Conservation (phyloP, 768 basidiomycete genomes). For the Termitomyces sp. region DNA sequence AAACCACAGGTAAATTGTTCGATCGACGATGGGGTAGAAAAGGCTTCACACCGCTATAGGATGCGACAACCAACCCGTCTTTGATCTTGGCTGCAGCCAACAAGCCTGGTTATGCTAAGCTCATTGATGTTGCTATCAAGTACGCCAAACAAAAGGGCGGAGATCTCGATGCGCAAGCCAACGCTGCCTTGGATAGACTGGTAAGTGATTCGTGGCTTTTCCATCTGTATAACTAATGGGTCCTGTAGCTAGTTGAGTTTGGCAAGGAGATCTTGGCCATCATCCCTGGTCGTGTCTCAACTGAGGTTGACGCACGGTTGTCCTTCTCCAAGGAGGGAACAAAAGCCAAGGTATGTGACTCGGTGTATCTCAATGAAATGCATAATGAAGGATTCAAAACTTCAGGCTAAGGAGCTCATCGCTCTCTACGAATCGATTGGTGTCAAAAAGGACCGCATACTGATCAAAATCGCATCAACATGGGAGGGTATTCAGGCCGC, state of each 20-base stretch:
- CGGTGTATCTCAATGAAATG: neutral
- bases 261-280: slow-evolving; percentile 93
- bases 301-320: slow-evolving; percentile 96
- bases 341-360: slow-evolving; percentile 67
- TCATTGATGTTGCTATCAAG: slow-evolving; percentile 74
- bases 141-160: slow-evolving; percentile 82
- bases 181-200: slow-evolving; percentile 84
- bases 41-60: slow-evolving; percentile 40
- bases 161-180: slow-evolving; percentile 68
- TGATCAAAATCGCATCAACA: slow-evolving; percentile 99
- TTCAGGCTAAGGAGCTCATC: slow-evolving; percentile 80
- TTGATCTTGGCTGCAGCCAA: slow-evolving; percentile 91
- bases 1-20: slow-evolving; percentile 72
- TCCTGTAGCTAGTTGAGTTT: slow-evolving; percentile 86
- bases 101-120: slow-evolving; percentile 79
- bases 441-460: slow-evolving; percentile 87
- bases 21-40: neutral
- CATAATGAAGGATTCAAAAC: neutral
- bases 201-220: slow-evolving; percentile 41
- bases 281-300: slow-evolving; percentile 98
- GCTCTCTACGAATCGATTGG: slow-evolving; percentile 93
- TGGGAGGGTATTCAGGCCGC: slow-evolving; percentile 99
- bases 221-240: neutral
- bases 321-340: slow-evolving; percentile 95
- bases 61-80: slow-evolving; percentile 98